phyloP scores from a whole-genome alignment of 2,329 filamentous ascomycete species.

The Paecilomyces niveus region DNA sequence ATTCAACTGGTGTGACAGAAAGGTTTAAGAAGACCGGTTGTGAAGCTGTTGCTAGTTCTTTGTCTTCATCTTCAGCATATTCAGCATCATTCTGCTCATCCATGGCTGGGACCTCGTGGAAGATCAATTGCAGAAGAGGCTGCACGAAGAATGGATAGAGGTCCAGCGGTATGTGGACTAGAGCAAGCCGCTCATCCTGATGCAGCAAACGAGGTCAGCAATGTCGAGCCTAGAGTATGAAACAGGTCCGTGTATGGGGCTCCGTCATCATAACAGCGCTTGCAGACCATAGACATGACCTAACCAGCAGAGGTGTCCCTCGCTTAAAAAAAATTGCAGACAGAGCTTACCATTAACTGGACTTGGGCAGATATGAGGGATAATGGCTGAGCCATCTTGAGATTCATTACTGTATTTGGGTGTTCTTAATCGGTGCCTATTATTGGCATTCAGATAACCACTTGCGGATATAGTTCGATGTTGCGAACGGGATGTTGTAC shows the following conservation, averaged over 20 bases:
- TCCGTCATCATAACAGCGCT: neutral
- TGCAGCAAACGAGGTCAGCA: neutral
- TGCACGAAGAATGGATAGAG: conserved; percentile 74
- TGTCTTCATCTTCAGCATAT: conserved; percentile 31
- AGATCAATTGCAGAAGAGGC: conserved; percentile 76
- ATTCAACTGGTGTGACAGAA: conserved; percentile 85
- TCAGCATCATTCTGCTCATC: conserved; percentile 36
- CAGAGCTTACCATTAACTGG: conserved; percentile 21
- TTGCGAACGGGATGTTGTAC: neutral
- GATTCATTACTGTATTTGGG: neutral
- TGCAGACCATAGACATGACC: neutral
- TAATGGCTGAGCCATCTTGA: conserved; percentile 20
- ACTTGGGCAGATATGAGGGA: conserved; percentile 24
- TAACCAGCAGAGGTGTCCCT: neutral
- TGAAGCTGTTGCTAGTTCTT: conserved; percentile 34
- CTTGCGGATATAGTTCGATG: neutral
- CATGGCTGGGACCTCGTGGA: conserved; percentile 49
- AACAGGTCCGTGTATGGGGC: neutral
- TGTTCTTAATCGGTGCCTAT: neutral
- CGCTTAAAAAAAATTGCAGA: neutral
- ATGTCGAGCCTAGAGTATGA: neutral
- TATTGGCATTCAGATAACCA: neutral
- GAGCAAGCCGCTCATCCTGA: conserved; percentile 77
- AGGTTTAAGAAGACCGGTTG: conserved; percentile 84
- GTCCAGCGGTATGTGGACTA: conserved; percentile 82